A percentile compares a stretch with the other conserved stretches of the same genome.
Evolutionary conservation across 148 eudicot species (phyloP).

Genomic region (Camellia sinensis): DNA sequence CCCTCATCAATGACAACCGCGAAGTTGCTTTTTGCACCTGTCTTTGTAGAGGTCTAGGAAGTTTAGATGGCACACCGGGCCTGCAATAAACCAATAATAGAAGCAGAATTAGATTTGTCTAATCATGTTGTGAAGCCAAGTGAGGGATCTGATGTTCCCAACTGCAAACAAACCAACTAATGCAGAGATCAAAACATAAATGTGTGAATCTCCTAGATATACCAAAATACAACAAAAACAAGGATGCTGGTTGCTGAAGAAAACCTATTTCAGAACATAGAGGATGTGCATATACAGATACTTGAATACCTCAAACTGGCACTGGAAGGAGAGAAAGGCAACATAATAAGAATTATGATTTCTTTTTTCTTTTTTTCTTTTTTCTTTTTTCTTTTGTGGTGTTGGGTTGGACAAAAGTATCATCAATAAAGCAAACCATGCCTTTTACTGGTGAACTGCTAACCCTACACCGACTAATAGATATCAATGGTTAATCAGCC

Average conservation of each 20-base stretch:
- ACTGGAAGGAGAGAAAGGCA: background rate
- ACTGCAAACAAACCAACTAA: background rate
- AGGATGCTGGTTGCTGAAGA: background rate
- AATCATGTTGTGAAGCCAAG: background rate
- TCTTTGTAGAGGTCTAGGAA: slow-evolving; percentile 68
- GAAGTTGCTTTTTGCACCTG: slow-evolving; percentile 46
- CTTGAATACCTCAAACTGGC: background rate
- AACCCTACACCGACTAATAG: background rate
- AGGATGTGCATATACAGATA: background rate
- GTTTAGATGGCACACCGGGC: slow-evolving; percentile 44
- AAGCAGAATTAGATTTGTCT: background rate
- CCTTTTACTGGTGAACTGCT: background rate
- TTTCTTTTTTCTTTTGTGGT: no score
- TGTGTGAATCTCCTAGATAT: background rate
- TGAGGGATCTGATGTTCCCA: background rate
- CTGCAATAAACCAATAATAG: slow-evolving; percentile 40
- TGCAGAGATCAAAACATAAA: background rate
- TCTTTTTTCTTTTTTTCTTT: background rate
- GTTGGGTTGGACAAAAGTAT: background rate
- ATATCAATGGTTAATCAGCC: background rate
- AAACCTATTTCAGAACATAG: background rate
- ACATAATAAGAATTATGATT: background rate
- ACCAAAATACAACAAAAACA: background rate
- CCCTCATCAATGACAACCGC: slow-evolving; percentile 41
- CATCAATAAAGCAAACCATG: background rate